Conservation (phyloP, 306 rosid genomes). For the Pterocarpus macrocarpus region DNA sequence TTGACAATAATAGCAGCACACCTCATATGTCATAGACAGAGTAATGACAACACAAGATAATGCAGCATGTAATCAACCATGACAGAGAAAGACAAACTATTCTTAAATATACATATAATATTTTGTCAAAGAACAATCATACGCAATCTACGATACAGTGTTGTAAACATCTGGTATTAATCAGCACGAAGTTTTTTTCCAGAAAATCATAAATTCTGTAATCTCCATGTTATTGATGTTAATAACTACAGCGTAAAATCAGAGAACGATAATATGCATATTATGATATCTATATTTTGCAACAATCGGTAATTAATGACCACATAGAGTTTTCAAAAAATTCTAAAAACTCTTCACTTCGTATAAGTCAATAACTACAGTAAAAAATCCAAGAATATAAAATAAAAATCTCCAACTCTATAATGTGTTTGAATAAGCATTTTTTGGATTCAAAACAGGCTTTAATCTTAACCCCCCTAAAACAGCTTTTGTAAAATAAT, state of each 20-base stretch:
- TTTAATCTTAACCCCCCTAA: too few relatives aligned
- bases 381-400: not conserved
- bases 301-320: conserved; percentile 2
- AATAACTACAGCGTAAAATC: not conserved
- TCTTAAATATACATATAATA: too few relatives aligned
- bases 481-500: too few relatives aligned
- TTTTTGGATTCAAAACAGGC: too few relatives aligned
- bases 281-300: not conserved
- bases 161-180: not conserved
- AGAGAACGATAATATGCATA: not conserved
- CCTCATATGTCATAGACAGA: not conserved
- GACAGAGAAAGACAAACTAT: too few relatives aligned
- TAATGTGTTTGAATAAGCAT: too few relatives aligned
- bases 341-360: not conserved
- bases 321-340: not conserved
- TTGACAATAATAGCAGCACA: not conserved
- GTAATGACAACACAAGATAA: not conserved
- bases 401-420: too few relatives aligned
- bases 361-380: conserved; percentile 5
- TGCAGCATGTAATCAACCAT: not conserved
- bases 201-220: not conserved
- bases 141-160: not conserved
- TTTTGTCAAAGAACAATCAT: not conserved
- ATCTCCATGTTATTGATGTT: not conserved
- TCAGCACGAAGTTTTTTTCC: not conserved